These are phyloP conservation scores for Endogone sp. DNA, from an alignment of 192 early-diverging fungal species.

Conservation along the genomic window DNA sequence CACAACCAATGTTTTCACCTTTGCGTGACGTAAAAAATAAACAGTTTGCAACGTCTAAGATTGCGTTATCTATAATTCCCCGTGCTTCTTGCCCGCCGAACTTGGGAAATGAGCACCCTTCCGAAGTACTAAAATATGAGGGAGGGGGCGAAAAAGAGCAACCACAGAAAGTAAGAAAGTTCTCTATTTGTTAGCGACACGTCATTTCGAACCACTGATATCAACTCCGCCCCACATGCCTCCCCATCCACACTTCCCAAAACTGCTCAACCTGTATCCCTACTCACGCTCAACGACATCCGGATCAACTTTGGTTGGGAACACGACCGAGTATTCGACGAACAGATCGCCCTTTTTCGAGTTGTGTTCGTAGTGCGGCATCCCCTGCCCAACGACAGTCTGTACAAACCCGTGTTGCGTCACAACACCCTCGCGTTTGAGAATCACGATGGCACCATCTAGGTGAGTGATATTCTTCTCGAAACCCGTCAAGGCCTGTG, in stretches of 20 bases:
- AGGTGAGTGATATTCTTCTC: constrained; percentile 69
- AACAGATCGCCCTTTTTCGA: constrained; percentile 73
- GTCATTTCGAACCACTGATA: background rate
- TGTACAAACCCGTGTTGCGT: constrained; percentile 77
- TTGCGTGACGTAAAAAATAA: too few species aligned
- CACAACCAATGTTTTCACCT: too few species aligned
- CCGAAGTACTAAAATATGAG: constrained; percentile 7
- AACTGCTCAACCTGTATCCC: too few species aligned
- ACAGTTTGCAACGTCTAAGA: background rate
- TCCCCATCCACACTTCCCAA: constrained; percentile 24
- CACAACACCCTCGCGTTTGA: constrained; percentile 45
- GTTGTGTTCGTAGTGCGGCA: constrained; percentile 67
- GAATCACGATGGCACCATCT: constrained; percentile 69
- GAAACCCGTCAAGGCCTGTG: constrained; percentile 82
- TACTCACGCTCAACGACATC: constrained; percentile 13
- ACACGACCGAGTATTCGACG: constrained; percentile 83
- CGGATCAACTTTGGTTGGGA: constrained; percentile 60
- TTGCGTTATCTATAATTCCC: background rate
- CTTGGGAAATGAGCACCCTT: constrained; percentile 22
- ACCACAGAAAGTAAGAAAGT: too few species aligned
- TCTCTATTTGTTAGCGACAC: too few species aligned
- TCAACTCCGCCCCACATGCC: background rate
- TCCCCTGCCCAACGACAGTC: constrained; percentile 76
- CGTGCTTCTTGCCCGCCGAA: background rate
- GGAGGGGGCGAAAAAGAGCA: background rate